These are phyloP conservation scores for Hyaloscypha bicolor DNA, from an alignment of 495 filamentous ascomycete species.

Conservation along the genomic window DNA sequence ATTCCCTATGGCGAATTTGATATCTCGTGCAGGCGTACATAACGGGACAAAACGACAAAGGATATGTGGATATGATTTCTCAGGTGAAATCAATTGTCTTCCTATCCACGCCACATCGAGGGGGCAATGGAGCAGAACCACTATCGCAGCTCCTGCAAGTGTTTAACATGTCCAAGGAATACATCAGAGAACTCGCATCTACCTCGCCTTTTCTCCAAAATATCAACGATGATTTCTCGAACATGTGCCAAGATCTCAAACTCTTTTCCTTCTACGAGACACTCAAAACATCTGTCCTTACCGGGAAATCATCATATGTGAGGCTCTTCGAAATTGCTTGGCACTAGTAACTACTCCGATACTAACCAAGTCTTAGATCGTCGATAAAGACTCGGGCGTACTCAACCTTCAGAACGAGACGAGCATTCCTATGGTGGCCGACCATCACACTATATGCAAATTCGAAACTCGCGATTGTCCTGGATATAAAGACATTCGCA, in stretches of 20 bases:
- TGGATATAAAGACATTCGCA: slow-evolving; percentile 43
- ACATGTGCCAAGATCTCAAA: not conserved
- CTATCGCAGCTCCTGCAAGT: not conserved
- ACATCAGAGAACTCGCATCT: not conserved
- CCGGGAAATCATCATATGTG: no score
- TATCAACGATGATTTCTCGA: not conserved
- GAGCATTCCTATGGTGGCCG: slow-evolving; percentile 42
- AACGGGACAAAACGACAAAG: not conserved
- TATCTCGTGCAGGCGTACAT: slow-evolving; percentile 5
- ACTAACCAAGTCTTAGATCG: not conserved
- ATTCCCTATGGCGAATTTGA: slow-evolving; percentile 23
- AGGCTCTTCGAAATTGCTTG: no score
- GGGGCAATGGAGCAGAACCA: not conserved
- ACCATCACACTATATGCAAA: slow-evolving; percentile 53
- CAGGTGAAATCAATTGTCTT: not conserved
- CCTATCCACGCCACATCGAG: not conserved
- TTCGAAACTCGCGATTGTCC: slow-evolving; percentile 42
- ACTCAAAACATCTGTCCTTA: not conserved
- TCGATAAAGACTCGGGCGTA: slow-evolving; percentile 43
- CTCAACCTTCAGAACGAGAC: slow-evolving; percentile 48
- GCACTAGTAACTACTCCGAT: not conserved
- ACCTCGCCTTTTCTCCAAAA: not conserved
- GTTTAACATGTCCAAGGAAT: not conserved
- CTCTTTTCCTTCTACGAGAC: slow-evolving; percentile 1
- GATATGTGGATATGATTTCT: not conserved